Evolutionary conservation across 2,329 filamentous ascomycete species (phyloP).

Genomic region (Arthrobotrys conoides): DNA sequence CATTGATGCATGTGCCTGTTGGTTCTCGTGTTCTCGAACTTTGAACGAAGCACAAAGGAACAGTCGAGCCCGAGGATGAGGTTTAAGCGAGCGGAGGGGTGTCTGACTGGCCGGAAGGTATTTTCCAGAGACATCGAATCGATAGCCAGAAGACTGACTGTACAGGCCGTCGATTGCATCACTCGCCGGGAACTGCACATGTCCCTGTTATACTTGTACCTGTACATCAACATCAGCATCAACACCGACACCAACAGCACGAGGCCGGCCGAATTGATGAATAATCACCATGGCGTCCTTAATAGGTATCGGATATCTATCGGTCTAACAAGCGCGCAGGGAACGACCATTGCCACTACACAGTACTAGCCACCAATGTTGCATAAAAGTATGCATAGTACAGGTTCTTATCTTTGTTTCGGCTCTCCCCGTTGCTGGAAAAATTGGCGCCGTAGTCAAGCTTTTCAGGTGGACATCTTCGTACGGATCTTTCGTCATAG

Average conservation of each 20-base stretch:
- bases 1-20: conserved; percentile 8
- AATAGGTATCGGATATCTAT: too few species aligned
- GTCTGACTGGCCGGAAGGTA: conserved; percentile 13
- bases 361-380: too few species aligned
- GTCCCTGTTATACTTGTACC: too few species aligned
- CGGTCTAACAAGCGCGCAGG: conserved; percentile 36
- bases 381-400: too few species aligned
- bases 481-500: conserved; percentile 55
- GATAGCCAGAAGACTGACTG: too few species aligned
- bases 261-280: conserved; percentile 42
- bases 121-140: conserved; percentile 8
- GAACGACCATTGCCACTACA: too few species aligned
- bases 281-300: conserved; percentile 27
- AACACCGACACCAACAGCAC: background rate
- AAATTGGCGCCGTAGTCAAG: conserved; percentile 39
- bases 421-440: conserved; percentile 43
- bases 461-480: conserved; percentile 15
- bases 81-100: conserved; percentile 31
- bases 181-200: too few species aligned
- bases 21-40: too few species aligned
- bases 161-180: too few species aligned
- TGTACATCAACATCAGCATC: too few species aligned
- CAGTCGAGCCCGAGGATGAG: conserved; percentile 2
- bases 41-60: conserved; percentile 23
- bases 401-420: too few species aligned